A percentile compares a stretch with the other conserved stretches of the same genome.
Evolutionary conservation across 768 basidiomycete species (phyloP).

Genomic region (Pulveroboletus sp.): DNA sequence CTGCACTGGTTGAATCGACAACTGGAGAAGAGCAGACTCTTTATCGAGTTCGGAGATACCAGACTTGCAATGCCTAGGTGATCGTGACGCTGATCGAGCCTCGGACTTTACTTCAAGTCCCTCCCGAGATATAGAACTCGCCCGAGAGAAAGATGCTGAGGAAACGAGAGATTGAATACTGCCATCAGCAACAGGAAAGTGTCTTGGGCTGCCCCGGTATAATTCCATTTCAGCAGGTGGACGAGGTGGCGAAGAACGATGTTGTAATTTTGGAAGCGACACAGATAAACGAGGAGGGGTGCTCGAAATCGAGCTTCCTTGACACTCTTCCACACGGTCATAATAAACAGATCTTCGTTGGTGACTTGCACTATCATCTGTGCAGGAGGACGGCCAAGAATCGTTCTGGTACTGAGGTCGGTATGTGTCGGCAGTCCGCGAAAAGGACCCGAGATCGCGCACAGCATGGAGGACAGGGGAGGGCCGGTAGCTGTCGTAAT

Average conservation of each 20-base stretch:
- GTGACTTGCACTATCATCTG: slow-evolving; percentile 29
- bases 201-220: slow-evolving; percentile 3
- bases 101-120: slow-evolving; percentile 31
- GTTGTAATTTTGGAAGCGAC: slow-evolving; percentile 16
- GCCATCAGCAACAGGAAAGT: slow-evolving; percentile 4
- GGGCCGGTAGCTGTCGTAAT: slow-evolving; percentile 51
- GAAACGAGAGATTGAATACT: slow-evolving; percentile 17
- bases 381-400: slow-evolving; percentile 27
- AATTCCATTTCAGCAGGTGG: slow-evolving; percentile 5
- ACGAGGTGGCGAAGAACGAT: slow-evolving; percentile 23
- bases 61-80: slow-evolving; percentile 36
- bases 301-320: slow-evolving; percentile 30
- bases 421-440: slow-evolving; percentile 44
- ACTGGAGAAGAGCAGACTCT: slow-evolving; percentile 14
- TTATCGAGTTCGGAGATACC: slow-evolving; percentile 25
- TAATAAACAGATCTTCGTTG: slow-evolving; percentile 16
- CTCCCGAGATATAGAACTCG: slow-evolving; percentile 28
- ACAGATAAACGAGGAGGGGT: slow-evolving; percentile 27
- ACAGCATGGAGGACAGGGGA: slow-evolving; percentile 29
- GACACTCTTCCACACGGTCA: slow-evolving; percentile 26
- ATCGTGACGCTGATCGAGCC: slow-evolving; percentile 49
- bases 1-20: slow-evolving; percentile 31
- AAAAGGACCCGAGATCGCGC: slow-evolving; percentile 37
- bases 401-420: slow-evolving; percentile 43
- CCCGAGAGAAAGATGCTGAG: slow-evolving; percentile 21